Evolutionary conservation across 2,329 filamentous ascomycete species (phyloP).

Genomic region (Colletotrichum kahawae): DNA sequence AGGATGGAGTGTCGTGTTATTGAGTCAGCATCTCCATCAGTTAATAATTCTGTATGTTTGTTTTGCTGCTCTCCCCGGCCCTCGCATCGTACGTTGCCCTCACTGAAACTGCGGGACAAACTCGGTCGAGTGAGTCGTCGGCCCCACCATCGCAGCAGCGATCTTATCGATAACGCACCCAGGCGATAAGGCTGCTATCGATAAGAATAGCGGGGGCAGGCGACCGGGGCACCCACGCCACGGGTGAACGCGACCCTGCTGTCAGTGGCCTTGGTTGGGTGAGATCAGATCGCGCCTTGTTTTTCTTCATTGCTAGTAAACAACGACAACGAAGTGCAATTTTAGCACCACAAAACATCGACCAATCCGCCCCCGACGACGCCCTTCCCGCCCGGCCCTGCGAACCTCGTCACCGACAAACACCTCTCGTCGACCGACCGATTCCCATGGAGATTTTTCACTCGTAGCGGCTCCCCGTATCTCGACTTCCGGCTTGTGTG

Average conservation of each 20-base stretch:
- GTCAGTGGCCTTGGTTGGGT: conserved; percentile 16
- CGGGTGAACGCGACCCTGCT: conserved; percentile 10
- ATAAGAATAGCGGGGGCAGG: neutral
- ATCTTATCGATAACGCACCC: conserved; percentile 11
- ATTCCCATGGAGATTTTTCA: neutral
- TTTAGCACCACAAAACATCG: conserved; percentile 23
- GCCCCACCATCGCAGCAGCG: neutral
- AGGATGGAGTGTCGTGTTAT: neutral
- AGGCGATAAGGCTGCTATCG: conserved; percentile 4
- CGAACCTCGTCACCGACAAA: conserved; percentile 2
- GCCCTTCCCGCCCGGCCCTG: conserved; percentile 17
- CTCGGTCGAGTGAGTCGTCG: neutral
- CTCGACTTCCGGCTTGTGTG: conserved; percentile 1
- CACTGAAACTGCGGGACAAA: conserved; percentile 5
- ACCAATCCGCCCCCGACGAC: conserved; percentile 16
- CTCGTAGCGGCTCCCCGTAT: conserved; percentile 8
- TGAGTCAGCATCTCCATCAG: neutral
- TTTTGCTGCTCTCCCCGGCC: neutral
- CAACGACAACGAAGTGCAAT: conserved; percentile 22
- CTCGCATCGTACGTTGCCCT: conserved; percentile 6
- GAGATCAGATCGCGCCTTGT: conserved; percentile 24
- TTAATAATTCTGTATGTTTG: neutral
- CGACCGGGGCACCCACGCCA: conserved; percentile 15
- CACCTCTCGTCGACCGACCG: neutral
- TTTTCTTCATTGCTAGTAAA: conserved; percentile 24